Base-by-base conservation (phyloP, 1,139 yeast species). In the Keqinozyma sinolaborantium region DNA sequence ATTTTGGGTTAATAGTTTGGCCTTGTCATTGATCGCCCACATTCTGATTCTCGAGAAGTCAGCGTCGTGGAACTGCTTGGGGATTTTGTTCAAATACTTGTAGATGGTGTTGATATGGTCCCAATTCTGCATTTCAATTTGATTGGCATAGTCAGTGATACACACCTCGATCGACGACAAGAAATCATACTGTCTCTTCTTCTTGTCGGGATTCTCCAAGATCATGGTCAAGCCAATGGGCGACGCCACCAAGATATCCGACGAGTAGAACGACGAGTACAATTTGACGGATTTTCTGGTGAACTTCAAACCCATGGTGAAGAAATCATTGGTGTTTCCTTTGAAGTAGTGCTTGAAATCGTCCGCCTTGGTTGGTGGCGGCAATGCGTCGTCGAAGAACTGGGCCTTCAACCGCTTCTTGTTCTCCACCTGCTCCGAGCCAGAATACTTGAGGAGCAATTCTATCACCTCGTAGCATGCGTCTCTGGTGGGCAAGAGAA, bases 121-220 rank as follows among this genome's bases (percentile, higher is more conserved):
- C 92, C 97, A 84, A 49, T 90, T 88, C 59, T 94, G 98, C 85
- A 84, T 85, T 51, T 85, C 86, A 40, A 90, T 70, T 26, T 90
- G 87, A 51, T 88, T 88, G 7, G 95, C 79, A 48, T 83, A 85
- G 56, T 92, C 98, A 24, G 88, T 62, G 18, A 90, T 64, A 28
- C 82, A 59, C 5, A 94, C 57, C 56, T 92, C 98, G 42, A 92
- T 83, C 1, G 97, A 88, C 21, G 95, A 83, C 35, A 94, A 61
- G 50, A 87, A 92, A 53, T 90, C 97, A 30, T 54, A 61, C 36
- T 69, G 72, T 54, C 78, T 51, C 59, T 78, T 77, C 49, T 66
- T 66, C 48, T 75, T 74, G 44, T 77, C 82, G 3, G 79, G 75
- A 43, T 70, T 75, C 32, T 83, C 86, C 42, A 88, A 64, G 32